Evolutionary conservation across 2,329 filamentous ascomycete genomes (phyloP).

Genomic region (Fusarium continuum): DNA sequence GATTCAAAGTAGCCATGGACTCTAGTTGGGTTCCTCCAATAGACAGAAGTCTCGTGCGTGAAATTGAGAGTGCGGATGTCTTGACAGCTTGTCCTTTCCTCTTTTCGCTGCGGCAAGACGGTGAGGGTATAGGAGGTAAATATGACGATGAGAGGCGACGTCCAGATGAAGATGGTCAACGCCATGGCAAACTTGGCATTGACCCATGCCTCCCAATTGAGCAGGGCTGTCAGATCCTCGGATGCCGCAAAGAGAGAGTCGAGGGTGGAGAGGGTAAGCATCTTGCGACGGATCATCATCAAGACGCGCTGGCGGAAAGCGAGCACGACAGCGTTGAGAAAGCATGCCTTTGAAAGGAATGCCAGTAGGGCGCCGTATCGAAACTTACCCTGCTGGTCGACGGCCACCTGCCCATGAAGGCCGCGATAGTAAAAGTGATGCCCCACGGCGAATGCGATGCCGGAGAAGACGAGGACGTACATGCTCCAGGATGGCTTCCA

Average conservation of each 20-base stretch:
- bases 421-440: slow-evolving; percentile 39
- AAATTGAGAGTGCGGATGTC: slow-evolving; percentile 42
- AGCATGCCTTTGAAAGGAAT: slow-evolving; percentile 40
- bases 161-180: slow-evolving; percentile 41
- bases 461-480: slow-evolving; percentile 35
- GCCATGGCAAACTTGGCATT: slow-evolving; percentile 41
- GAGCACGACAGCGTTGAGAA: slow-evolving; percentile 39
- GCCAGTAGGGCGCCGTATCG: slow-evolving; percentile 37
- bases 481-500: slow-evolving; percentile 42
- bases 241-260: slow-evolving; percentile 42
- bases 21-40: slow-evolving; percentile 24
- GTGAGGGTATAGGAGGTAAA: slow-evolving; percentile 40
- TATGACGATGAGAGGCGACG: slow-evolving; percentile 41
- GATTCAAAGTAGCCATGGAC: slow-evolving; percentile 23
- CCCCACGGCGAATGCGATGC: slow-evolving; percentile 38
- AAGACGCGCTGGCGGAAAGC: slow-evolving; percentile 41
- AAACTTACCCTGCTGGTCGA: slow-evolving; percentile 36
- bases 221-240: slow-evolving; percentile 38
- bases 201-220: slow-evolving; percentile 39
- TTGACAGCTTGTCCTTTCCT: slow-evolving; percentile 28
- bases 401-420: slow-evolving; percentile 29
- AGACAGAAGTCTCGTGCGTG: slow-evolving; percentile 25
- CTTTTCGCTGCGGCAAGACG: slow-evolving; percentile 13
- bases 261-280: slow-evolving; percentile 38
- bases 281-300: slow-evolving; percentile 43